Evolutionary conservation across 371 early-diverging fungal species (phyloP), one percentile per base, ranked within the genome.

Genomic region (Mortierella sp.): DNA sequence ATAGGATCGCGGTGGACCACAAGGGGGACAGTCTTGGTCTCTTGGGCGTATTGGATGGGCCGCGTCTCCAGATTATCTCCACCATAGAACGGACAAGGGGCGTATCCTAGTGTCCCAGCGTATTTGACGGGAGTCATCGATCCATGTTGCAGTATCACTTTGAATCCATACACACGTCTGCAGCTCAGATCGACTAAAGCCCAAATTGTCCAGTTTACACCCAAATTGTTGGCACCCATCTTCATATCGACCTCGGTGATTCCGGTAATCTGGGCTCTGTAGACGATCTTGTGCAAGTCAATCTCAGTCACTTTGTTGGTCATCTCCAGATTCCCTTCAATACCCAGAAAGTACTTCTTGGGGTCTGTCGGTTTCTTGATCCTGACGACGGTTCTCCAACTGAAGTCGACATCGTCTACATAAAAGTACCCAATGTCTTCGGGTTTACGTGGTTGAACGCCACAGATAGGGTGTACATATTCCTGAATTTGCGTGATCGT

Each of bases 341-440:
- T 13, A n/a, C 27, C 21, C 28, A 43, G 27, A 12, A 55, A 24
- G n/a, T 51, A 44, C 16, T 25, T 55, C 1, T 31, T 17, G 16
- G 31, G 3, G 17, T 17, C 27, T 31, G 51, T n/a, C 14, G 40
- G 40, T 13, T 29, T 14, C 9, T 19, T 4, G 27, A 65, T 29
- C 34, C 14, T 51, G 24, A 57, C 46, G 28, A 16, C 5, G n/a
- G 50, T 49, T 9, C 71, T 56, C n/a, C 21, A 9, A 17, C 71
- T 60, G 4, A 50, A 19, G 13, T 56, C 34, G 25, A 65, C 31
- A 9, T 74, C 57, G 55, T 79, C 73, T 3, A 79, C 57, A 51
- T 48, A 63, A 37, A 74, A 60, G 40, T 65, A 74, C 8, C 70
- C 79, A 1, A 74, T 1, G 16, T 71, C 68, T 5, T 49, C 51